phyloP scores from a whole-genome alignment of 768 basidiomycete species.

The Boletus reticuloceps region DNA sequence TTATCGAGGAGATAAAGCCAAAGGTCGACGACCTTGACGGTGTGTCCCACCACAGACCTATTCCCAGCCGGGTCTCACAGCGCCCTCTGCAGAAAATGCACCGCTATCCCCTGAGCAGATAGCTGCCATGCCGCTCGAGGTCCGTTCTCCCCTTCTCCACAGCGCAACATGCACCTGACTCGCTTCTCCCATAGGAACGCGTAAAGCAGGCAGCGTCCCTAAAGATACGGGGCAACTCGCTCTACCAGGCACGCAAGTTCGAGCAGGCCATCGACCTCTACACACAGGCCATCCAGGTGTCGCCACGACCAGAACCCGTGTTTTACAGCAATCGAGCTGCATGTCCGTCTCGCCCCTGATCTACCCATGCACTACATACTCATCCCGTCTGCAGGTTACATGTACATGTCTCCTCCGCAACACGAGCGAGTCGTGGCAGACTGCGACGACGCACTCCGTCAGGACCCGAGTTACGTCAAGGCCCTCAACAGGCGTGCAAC shows the following conservation, averaged over 20 bases:
- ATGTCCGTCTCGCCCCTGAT: slow-evolving; percentile 49
- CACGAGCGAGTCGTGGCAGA: slow-evolving; percentile 81
- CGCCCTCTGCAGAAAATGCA: slow-evolving; percentile 34
- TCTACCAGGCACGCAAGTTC: slow-evolving; percentile 65
- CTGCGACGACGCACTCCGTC: slow-evolving; percentile 82
- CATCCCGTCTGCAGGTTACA: slow-evolving; percentile 58
- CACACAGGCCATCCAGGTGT: slow-evolving; percentile 70
- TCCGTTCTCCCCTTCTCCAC: slow-evolving; percentile 20
- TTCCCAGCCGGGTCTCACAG: slow-evolving; percentile 5
- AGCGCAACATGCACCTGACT: slow-evolving; percentile 4
- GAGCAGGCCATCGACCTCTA: slow-evolving; percentile 60
- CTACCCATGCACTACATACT: not conserved
- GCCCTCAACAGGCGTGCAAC: slow-evolving; percentile 86
- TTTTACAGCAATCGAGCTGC: slow-evolving; percentile 98
- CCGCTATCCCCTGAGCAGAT: slow-evolving; percentile 55
- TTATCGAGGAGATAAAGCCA: slow-evolving; percentile 73
- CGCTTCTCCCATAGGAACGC: slow-evolving; percentile 51
- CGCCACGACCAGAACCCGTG: slow-evolving; percentile 83
- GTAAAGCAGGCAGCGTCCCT: slow-evolving; percentile 56
- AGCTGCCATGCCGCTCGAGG: slow-evolving; percentile 57
- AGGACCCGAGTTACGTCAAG: slow-evolving; percentile 86
- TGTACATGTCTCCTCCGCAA: slow-evolving; percentile 86
- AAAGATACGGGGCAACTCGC: slow-evolving; percentile 70
- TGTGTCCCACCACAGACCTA: slow-evolving; percentile 12
- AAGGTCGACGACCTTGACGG: slow-evolving; percentile 36